phyloP scores from a whole-genome alignment of 352 stramenopile species.

The Pythium vanterpoolii region DNA sequence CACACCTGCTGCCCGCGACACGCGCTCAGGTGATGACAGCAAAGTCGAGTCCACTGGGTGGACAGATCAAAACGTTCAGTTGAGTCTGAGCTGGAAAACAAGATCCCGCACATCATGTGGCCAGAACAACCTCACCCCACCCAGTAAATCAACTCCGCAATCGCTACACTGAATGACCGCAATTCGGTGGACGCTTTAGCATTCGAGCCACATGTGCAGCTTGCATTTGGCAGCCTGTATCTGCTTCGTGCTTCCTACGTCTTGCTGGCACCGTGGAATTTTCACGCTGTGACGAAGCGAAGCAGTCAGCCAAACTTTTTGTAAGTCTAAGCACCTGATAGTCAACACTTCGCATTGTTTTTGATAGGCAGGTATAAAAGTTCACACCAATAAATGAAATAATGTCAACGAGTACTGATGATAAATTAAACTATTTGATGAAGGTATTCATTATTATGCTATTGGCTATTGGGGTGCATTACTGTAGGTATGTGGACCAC shows the following conservation, averaged over 20 bases:
- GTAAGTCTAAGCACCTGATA: too few relatives aligned
- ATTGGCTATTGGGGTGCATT: too few relatives aligned
- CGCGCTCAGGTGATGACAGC: neutral
- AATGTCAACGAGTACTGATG: too few relatives aligned
- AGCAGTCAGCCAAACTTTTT: too few relatives aligned
- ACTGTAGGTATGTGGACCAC: constrained; percentile 12
- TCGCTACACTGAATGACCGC: neutral
- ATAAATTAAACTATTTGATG: too few relatives aligned
- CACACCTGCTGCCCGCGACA: neutral
- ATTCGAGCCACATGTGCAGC: neutral
- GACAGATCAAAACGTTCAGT: constrained; percentile 1
- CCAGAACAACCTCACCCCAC: neutral
- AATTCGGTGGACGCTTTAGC: neutral
- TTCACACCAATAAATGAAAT: too few relatives aligned
- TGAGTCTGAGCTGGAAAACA: neutral
- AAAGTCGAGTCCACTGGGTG: neutral
- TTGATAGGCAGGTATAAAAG: too few relatives aligned
- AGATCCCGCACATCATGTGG: neutral
- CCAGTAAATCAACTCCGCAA: neutral
- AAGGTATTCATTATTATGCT: too few relatives aligned
- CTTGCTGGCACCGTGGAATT: neutral
- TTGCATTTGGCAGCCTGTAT: neutral
- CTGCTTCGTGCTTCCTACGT: too few relatives aligned
- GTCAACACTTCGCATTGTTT: too few relatives aligned
- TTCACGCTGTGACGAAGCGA: constrained; percentile 14